Conservation (phyloP, 2,329 filamentous ascomycete species). For the Arthrinium phaeospermum region DNA sequence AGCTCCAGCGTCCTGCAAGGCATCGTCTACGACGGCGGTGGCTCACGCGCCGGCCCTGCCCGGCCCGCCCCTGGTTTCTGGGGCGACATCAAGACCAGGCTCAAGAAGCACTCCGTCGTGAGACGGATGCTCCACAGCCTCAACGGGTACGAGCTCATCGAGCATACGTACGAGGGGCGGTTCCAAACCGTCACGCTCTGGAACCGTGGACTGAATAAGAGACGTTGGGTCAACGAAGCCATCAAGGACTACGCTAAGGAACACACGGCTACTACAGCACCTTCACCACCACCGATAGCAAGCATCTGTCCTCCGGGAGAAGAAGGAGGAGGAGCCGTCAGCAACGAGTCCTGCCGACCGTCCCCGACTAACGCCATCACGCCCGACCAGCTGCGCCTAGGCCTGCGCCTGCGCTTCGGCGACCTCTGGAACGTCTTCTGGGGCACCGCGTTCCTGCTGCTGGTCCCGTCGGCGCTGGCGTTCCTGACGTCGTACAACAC, state of each 20-base stretch:
- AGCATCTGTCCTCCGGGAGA: not conserved
- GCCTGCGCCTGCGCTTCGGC: conserved; percentile 28
- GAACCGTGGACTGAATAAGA: conserved; percentile 41
- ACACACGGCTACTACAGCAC: not conserved
- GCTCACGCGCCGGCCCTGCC: conserved; percentile 26
- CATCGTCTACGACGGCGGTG: conserved; percentile 39
- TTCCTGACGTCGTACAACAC: conserved; percentile 42
- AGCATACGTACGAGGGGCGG: conserved; percentile 36
- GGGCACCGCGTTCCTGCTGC: conserved; percentile 31
- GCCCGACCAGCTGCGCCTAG: conserved; percentile 26
- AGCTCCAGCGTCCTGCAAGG: conserved; percentile 37
- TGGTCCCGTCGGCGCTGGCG: conserved; percentile 38
- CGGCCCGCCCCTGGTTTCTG: conserved; percentile 32
- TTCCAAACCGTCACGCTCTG: conserved; percentile 40
- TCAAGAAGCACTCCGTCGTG: conserved; percentile 24
- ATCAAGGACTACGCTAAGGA: conserved; percentile 33
- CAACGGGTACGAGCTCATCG: conserved; percentile 34
- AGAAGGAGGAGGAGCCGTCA: not conserved
- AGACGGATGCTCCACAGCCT: conserved; percentile 26
- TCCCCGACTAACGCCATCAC: not conserved
- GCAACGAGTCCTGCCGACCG: not conserved
- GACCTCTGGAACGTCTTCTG: conserved; percentile 33
- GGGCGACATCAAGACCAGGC: conserved; percentile 25
- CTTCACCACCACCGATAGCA: not conserved
- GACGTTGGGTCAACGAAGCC: conserved; percentile 38